Evolutionary conservation across 306 rosid species (phyloP).

Genomic region (apple (Malus domestica)): DNA sequence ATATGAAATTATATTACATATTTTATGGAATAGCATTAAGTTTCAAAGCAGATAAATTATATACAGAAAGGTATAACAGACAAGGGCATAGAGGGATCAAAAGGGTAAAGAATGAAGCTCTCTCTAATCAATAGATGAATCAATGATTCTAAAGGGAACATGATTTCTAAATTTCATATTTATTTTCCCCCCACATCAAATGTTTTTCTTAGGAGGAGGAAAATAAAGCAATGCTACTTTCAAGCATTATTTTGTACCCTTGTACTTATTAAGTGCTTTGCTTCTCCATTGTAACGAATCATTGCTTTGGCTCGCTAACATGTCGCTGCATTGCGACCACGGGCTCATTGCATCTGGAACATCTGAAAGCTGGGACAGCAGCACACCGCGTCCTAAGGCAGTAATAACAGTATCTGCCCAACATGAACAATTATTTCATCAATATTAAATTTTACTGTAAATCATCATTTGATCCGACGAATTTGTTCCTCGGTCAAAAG

Average conservation of each 20-base stretch:
- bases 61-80: neutral
- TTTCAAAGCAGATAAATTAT: neutral
- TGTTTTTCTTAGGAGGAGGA: slow-evolving; percentile 16
- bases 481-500: neutral
- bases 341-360: slow-evolving; percentile 80
- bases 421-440: neutral
- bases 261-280: slow-evolving; percentile 27
- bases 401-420: slow-evolving; percentile 83
- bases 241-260: slow-evolving; percentile 30
- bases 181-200: slow-evolving; percentile 14
- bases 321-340: slow-evolving; percentile 85
- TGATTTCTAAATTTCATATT: slow-evolving; percentile 13
- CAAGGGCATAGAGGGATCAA: neutral
- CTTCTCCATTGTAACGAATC: slow-evolving; percentile 16
- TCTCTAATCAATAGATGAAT: slow-evolving; percentile 21
- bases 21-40: too few species aligned
- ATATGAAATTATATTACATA: too few species aligned
- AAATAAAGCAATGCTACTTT: slow-evolving; percentile 13
- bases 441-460: neutral
- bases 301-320: slow-evolving; percentile 27
- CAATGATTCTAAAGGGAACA: slow-evolving; percentile 8
- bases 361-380: slow-evolving; percentile 81
- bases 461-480: neutral
- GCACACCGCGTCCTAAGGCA: slow-evolving; percentile 94
- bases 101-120: slow-evolving; percentile 19